Evolutionary conservation across 1,139 yeast genomes (phyloP).

Genomic region (Magnusiomyces ingens): DNA sequence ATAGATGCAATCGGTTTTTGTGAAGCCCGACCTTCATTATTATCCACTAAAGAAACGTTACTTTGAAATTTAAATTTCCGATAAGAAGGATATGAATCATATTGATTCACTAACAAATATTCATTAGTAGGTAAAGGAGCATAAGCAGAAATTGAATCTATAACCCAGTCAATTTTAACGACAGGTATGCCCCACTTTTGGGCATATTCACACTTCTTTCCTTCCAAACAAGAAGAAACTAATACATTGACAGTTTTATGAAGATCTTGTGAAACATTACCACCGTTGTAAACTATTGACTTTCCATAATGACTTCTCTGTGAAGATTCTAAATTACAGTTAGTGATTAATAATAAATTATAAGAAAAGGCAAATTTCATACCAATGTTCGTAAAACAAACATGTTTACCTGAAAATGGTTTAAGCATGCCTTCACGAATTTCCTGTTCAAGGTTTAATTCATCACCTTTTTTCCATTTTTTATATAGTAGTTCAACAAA

Average conservation of each 20-base stretch:
- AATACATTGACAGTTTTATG: conserved; percentile 44
- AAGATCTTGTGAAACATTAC: conserved; percentile 56
- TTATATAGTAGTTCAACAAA: conserved; percentile 42
- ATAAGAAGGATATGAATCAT: conserved; percentile 48
- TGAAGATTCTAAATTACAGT: conserved; percentile 2
- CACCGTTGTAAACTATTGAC: conserved; percentile 45
- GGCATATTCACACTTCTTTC: conserved; percentile 60
- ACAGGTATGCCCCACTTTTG: conserved; percentile 61
- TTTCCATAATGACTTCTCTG: conserved; percentile 34
- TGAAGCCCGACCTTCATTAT: conserved; percentile 14
- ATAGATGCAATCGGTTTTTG: conserved; percentile 13
- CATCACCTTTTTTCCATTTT: conserved; percentile 51
- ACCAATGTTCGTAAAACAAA: conserved; percentile 49
- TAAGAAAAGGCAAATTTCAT: conserved; percentile 11
- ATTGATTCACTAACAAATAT: conserved; percentile 31
- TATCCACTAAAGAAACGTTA: conserved; percentile 7
- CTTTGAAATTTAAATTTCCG: conserved; percentile 31
- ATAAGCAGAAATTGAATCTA: conserved; percentile 54
- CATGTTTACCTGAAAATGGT: conserved; percentile 42
- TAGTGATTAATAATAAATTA: neutral
- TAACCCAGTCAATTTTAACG: conserved; percentile 70
- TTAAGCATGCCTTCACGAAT: conserved; percentile 32
- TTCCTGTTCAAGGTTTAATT: conserved; percentile 29
- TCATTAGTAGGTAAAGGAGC: conserved; percentile 51
- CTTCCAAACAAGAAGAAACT: conserved; percentile 45